Evolutionary conservation across 164 flowering plant species (phyloP), one percentile per base, ranked within the genome.

Genomic region (Liquidambar formosana): DNA sequence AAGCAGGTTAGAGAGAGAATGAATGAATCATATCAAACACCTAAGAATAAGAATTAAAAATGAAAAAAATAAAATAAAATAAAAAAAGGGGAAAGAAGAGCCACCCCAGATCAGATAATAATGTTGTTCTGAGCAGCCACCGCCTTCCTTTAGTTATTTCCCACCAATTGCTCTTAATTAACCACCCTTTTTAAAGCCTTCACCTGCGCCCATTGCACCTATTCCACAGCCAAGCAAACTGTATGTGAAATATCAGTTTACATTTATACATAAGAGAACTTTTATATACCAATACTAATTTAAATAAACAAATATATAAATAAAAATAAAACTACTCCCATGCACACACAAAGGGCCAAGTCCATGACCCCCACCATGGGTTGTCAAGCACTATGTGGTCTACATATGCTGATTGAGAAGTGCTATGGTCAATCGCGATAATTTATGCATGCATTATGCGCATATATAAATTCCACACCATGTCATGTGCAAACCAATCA

Each of bases 141-240:
- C 65, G 44, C 59, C 67, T 25, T 26, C 62, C 68, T 25, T 21
- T 58, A 58, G 59, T 61, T 75, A 63, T 70, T 59, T 59, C 64
- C 69, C 53, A n/a, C 69, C 66, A 57, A 18, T 61, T 58, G 10
- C 25, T 16, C 22, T 23, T 41, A 61, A 38, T 70, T 54, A 46
- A 33, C 75, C 69, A 73, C 73, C 61, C 70, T 64, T 76, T 64
- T 76, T 45, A 18, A 66, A 33, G 69, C 81, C 44, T 70, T 79
- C 77, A 21, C 75, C 78, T 72, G 68, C 77, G 43, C 69, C 72
- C 73, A 53, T 43, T 73, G 71, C 66, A 68, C 85, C 91, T 88
- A 85, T 77, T 86, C 88, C 78, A 87, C 88, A 81, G 89, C 84
- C 89, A 87, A 83, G 65, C 91, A 88, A 74, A 86, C 89, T 87